These are phyloP conservation scores for Clohesyomyces aquaticus DNA, from an alignment of 495 filamentous ascomycete genomes.

Conservation along the genomic window DNA sequence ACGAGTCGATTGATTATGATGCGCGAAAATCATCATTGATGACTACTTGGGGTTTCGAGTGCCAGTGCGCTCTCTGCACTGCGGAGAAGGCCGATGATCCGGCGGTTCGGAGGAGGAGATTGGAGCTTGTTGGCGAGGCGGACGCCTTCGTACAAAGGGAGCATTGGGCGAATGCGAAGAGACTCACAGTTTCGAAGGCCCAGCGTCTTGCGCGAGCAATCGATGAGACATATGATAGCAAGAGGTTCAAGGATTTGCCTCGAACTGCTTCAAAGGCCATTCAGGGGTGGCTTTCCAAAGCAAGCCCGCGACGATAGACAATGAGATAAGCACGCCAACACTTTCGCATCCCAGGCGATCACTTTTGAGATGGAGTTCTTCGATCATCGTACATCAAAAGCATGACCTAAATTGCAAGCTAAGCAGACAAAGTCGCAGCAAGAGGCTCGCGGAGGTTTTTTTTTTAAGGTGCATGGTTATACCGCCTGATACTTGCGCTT, in stretches of 20 bases:
- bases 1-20: constrained; percentile 19
- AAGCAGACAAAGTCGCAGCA: no score
- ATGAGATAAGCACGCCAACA: no score
- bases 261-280: constrained; percentile 40
- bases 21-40: constrained; percentile 27
- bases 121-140: constrained; percentile 42
- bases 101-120: constrained; percentile 42
- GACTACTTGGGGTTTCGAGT: constrained; percentile 40
- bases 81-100: constrained; percentile 42
- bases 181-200: constrained; percentile 40
- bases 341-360: no score
- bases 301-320: no score
- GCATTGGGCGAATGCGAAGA: constrained; percentile 38
- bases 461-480: no score
- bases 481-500: no score
- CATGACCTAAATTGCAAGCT: no score
- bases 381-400: no score
- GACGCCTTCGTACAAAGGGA: constrained; percentile 41
- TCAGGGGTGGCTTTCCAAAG: constrained; percentile 44
- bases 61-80: constrained; percentile 35
- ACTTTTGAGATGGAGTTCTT: no score
- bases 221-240: constrained; percentile 44
- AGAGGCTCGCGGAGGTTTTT: no score
- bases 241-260: constrained; percentile 44
- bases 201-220: constrained; percentile 40